Evolutionary conservation across 208 protist genomes (phyloP), one percentile per base, ranked within the genome.

Genomic region (Vickermania ingenoplastis): DNA sequence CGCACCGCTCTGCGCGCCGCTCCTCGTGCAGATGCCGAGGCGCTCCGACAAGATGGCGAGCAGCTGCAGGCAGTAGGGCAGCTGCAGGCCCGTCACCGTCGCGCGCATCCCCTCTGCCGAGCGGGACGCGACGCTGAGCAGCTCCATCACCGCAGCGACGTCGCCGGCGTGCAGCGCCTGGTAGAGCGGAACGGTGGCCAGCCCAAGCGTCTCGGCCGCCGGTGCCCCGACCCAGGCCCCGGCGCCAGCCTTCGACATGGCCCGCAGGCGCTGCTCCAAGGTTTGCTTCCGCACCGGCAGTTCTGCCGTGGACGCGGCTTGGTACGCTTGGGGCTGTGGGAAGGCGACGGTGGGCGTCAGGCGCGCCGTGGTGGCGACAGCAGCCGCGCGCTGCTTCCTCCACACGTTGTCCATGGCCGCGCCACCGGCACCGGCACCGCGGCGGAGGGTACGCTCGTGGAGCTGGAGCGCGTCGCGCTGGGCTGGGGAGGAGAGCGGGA

Each of bases 121-220:
- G 13, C 79, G 75, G 4, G 73, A 73, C 22, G 83, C 71, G 36
- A 94, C 71, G 48, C 62, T 83, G 23, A 94, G 71, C 41, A 94
- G 74, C 61, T 94, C 83, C 79, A 89, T 89, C 61, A 89, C 81
- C 21, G 80, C 79, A 0, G 82, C 69, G 2, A 61, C 67, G 61
- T 94, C 86, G 61, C 77, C 74, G 22, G 83, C 83, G 63, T 94
- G 86, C 22, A 94, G 73, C 13, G 86, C 86, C 56, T 94, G 86
- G 57, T 91, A 91, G 21, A 94, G 70, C 2, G 86, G 86, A 27
- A 91, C 73, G 3, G 86, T 93, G 2, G 83, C 81, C n/a, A 88
- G 71, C 0, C 81, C 86, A n/a, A 89, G 41, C 57, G 36, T 58
- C 52, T 53, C 53, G 41, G 51, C 63, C 23, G n/a, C 26, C 14